A percentile compares a stretch with the other conserved stretches of the same genome.
Evolutionary conservation across 2,329 filamentous ascomycete genomes (phyloP).

Genomic region (Daldinia sp.): DNA sequence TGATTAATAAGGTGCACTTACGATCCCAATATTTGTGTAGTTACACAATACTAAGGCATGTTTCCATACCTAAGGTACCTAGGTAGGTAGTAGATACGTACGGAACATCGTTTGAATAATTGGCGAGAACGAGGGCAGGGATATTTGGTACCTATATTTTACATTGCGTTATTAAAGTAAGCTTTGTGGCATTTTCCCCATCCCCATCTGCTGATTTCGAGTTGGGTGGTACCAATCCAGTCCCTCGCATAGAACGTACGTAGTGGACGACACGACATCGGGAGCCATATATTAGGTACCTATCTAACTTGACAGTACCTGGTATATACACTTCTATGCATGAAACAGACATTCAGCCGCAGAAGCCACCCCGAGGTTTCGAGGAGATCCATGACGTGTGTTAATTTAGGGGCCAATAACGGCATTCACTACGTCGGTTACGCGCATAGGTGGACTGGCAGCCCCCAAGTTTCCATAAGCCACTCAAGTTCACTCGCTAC

Average conservation of each 20-base stretch:
- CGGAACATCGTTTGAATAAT: not conserved
- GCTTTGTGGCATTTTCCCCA: not conserved
- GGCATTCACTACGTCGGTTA: slow-evolving; percentile 17
- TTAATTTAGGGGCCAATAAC: slow-evolving; percentile 9
- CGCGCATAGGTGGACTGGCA: slow-evolving; percentile 6
- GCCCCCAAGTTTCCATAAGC: slow-evolving; percentile 26
- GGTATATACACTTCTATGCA: slow-evolving; percentile 15
- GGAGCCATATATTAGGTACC: not conserved
- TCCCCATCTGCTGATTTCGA: not conserved
- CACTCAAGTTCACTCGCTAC: slow-evolving; percentile 7
- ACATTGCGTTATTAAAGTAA: not conserved
- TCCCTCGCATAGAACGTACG: not conserved
- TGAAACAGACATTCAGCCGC: slow-evolving; percentile 26
- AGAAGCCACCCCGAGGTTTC: slow-evolving; percentile 7
- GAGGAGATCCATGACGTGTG: slow-evolving; percentile 27
- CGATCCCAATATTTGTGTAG: not conserved
- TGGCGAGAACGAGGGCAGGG: not conserved
- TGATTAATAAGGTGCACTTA: not conserved
- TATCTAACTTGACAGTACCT: not conserved
- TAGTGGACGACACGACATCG: not conserved
- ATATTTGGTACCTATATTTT: not conserved
- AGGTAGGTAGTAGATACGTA: too few species aligned
- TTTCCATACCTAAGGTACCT: too few species aligned
- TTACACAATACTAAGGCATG: not conserved
- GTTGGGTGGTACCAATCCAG: not conserved